phyloP scores from a whole-genome alignment of 257 asterid species.

The Nyctanthes arbortristis region DNA sequence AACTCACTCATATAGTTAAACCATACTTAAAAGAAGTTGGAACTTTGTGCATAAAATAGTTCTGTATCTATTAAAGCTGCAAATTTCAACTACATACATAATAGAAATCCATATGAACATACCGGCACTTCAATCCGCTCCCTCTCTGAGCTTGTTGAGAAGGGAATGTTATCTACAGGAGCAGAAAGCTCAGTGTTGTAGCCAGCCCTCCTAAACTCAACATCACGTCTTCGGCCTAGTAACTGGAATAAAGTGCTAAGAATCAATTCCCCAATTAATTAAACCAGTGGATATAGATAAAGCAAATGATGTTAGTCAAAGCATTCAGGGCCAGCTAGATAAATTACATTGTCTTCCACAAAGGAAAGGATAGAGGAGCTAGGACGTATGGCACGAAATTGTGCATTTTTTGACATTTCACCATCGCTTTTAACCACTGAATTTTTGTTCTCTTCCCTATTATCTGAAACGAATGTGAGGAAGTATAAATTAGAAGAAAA shows the following conservation, averaged over 20 bases:
- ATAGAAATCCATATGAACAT: constrained; percentile 35
- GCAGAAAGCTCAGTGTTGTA: constrained; percentile 80
- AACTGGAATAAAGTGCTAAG: constrained; percentile 49
- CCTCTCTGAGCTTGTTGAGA: constrained; percentile 71
- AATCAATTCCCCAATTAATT: constrained; percentile 12
- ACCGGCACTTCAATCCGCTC: constrained; percentile 92
- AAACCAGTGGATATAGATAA: constrained; percentile 15
- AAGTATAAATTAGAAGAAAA: constrained; percentile 22
- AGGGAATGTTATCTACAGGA: constrained; percentile 93
- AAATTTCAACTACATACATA: constrained; percentile 1
- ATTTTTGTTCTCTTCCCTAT: constrained; percentile 48
- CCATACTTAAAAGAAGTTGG: constrained; percentile 7
- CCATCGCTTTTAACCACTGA: constrained; percentile 31
- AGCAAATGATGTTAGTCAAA: constrained; percentile 25
- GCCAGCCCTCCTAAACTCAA: constrained; percentile 82
- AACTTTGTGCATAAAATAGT: background rate
- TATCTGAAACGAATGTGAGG: constrained; percentile 50
- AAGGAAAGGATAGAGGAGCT: constrained; percentile 86
- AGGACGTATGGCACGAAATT: constrained; percentile 90
- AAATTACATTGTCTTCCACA: constrained; percentile 89
- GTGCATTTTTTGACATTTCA: constrained; percentile 86
- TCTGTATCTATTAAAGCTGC: constrained; percentile 5
- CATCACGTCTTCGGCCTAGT: constrained; percentile 91
- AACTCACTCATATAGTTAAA: constrained; percentile 5
- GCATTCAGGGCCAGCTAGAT: constrained; percentile 23